Percentiles rank a stretch among this genome's conserved stretches.
Evolutionary conservation across 192 early-diverging fungal species (phyloP).

Genomic region (Chytriomyces sp.): DNA sequence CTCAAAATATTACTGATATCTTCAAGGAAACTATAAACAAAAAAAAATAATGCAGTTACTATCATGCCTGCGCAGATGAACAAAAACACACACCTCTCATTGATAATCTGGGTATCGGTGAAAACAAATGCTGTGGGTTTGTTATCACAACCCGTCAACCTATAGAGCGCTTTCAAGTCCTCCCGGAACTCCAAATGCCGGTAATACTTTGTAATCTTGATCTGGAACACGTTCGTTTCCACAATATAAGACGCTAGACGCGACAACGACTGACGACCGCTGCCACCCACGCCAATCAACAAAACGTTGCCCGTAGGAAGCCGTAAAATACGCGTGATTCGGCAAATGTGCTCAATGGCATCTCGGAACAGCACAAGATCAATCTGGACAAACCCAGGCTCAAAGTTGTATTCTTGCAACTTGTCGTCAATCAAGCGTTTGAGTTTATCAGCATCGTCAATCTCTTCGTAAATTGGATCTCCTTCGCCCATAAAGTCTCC

Average conservation of each 20-base stretch:
- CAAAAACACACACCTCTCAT: slow-evolving; percentile 18
- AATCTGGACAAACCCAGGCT: slow-evolving; percentile 59
- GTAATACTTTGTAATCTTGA: slow-evolving; percentile 67
- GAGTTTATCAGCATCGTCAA: slow-evolving; percentile 50
- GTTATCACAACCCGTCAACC: slow-evolving; percentile 55
- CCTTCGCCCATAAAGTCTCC: slow-evolving; percentile 59
- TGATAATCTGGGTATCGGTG: slow-evolving; percentile 64
- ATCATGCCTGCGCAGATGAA: not conserved
- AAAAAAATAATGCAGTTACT: not conserved
- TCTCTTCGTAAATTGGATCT: slow-evolving; percentile 57
- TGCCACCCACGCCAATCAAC: slow-evolving; percentile 64
- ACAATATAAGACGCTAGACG: slow-evolving; percentile 59
- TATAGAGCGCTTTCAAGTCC: slow-evolving; percentile 60
- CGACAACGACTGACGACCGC: slow-evolving; percentile 56
- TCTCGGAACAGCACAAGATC: slow-evolving; percentile 62
- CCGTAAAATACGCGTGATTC: slow-evolving; percentile 60
- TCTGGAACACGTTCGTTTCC: slow-evolving; percentile 60
- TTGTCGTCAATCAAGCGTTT: slow-evolving; percentile 61
- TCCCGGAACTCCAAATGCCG: slow-evolving; percentile 62
- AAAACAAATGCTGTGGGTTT: slow-evolving; percentile 64
- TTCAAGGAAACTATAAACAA: slow-evolving; percentile 55
- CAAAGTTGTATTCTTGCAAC: slow-evolving; percentile 60
- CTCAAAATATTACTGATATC: slow-evolving; percentile 65
- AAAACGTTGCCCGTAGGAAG: slow-evolving; percentile 60
- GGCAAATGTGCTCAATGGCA: slow-evolving; percentile 65